phyloP scores from a whole-genome alignment of 1,139 yeast genomes.

The Yamadazyma dendronema region DNA sequence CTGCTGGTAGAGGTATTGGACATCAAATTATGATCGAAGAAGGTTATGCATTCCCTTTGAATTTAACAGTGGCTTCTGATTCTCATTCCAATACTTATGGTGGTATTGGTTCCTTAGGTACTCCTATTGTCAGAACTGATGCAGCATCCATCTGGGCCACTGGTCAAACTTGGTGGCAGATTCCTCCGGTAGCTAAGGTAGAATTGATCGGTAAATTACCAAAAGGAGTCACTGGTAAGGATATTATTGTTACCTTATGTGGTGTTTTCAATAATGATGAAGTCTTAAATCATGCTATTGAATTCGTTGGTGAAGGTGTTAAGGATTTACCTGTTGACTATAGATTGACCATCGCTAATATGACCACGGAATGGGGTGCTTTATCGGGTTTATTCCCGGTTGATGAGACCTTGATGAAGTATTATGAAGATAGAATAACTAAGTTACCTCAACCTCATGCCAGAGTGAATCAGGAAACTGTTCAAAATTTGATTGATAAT shows the following conservation, averaged over 20 bases:
- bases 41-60: slow-evolving; percentile 95
- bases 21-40: slow-evolving; percentile 99
- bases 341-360: slow-evolving; percentile 93
- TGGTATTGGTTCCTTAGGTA: slow-evolving; percentile 92
- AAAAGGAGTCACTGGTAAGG: slow-evolving; percentile 90
- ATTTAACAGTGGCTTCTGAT: slow-evolving; percentile 93
- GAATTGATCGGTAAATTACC: slow-evolving; percentile 82
- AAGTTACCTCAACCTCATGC: slow-evolving; percentile 82
- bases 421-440: slow-evolving; percentile 68
- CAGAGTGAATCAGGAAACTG: slow-evolving; percentile 65
- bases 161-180: slow-evolving; percentile 99
- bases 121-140: slow-evolving; percentile 97
- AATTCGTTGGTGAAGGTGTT: slow-evolving; percentile 88
- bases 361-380: slow-evolving; percentile 99
- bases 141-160: slow-evolving; percentile 99
- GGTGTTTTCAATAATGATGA: slow-evolving; percentile 95
- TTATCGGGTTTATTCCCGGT: slow-evolving; percentile 94
- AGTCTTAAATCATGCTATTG: slow-evolving; percentile 96
- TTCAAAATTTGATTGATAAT: slow-evolving; percentile 47
- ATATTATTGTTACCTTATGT: slow-evolving; percentile 93
- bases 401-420: slow-evolving; percentile 70
- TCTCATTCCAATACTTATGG: slow-evolving; percentile 98
- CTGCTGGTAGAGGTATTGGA: slow-evolving; percentile 98
- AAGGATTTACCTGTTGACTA: slow-evolving; percentile 77
- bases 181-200: slow-evolving; percentile 96